Conservation (phyloP, 2,329 filamentous ascomycete species). For the Aspergillus niger region DNA sequence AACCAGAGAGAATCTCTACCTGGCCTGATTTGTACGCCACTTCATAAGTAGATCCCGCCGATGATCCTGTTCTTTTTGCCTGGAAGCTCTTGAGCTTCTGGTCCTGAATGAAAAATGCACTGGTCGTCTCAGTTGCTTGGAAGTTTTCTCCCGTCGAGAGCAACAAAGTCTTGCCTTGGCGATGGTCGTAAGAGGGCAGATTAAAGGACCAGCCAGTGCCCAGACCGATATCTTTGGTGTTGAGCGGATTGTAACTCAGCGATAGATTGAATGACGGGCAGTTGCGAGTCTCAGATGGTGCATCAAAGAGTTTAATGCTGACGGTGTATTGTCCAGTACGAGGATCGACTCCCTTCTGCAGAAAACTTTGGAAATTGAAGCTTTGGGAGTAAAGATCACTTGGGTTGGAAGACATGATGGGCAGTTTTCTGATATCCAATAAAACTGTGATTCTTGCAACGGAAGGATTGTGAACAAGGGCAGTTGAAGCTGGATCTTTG, state of each 20-base stretch:
- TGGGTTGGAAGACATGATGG: not conserved
- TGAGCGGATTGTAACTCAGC: constrained; percentile 5
- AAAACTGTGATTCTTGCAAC: no score
- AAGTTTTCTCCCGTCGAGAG: not conserved
- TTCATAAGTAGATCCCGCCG: not conserved
- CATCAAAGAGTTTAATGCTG: constrained; percentile 6
- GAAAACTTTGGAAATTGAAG: not conserved
- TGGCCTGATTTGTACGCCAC: not conserved
- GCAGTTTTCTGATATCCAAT: no score
- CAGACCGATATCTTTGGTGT: not conserved
- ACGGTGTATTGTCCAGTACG: constrained; percentile 2
- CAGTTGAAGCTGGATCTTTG: no score
- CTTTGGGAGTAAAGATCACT: not conserved
- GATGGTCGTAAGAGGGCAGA: not conserved
- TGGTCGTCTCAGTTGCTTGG: not conserved
- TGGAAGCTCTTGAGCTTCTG: not conserved
- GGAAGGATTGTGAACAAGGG: no score
- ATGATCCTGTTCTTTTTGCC: no score
- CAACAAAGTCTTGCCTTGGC: not conserved
- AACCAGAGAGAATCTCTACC: not conserved
- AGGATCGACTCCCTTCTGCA: not conserved
- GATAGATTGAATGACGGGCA: constrained; percentile 9
- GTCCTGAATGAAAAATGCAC: not conserved
- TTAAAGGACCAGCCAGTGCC: constrained; percentile 13
- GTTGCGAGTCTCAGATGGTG: constrained; percentile 5